Evolutionary conservation across 768 basidiomycete genomes (phyloP).

Genomic region (Termitomyces sp.): DNA sequence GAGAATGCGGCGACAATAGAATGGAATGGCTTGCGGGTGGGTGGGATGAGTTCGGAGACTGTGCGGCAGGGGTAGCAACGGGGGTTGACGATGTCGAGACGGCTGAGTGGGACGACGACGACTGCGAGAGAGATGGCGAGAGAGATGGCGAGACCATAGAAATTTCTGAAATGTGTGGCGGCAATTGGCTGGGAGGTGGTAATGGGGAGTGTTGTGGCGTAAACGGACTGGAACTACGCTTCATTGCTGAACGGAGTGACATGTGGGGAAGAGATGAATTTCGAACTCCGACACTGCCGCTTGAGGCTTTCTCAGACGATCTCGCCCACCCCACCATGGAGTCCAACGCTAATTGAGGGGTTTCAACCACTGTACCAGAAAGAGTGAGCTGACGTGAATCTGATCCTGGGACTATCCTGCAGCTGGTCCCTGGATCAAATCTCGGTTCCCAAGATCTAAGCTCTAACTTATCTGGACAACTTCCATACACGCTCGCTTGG

Average conservation of each 20-base stretch:
- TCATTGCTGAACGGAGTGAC: conserved; percentile 51
- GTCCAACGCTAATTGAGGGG: not conserved
- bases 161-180: conserved; percentile 18
- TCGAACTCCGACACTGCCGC: conserved; percentile 12
- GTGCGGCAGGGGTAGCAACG: not conserved
- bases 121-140: conserved; percentile 13
- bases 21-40: conserved; percentile 4
- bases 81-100: conserved; percentile 4
- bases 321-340: no score
- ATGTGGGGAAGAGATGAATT: conserved; percentile 11
- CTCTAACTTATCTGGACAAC: not conserved
- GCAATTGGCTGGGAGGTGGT: conserved; percentile 13
- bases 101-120: conserved; percentile 4
- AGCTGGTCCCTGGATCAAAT: not conserved
- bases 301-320: not conserved
- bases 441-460: not conserved
- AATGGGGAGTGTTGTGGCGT: conserved; percentile 20
- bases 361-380: not conserved
- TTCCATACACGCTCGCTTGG: not conserved
- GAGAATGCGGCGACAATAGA: conserved; percentile 11
- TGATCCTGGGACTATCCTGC: not conserved
- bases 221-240: conserved; percentile 31
- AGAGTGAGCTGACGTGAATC: not conserved
- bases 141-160: conserved; percentile 9
- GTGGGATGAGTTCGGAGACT: not conserved